A percentile compares a stretch with the other conserved stretches of the same genome.
Evolutionary conservation across 2,329 filamentous ascomycete genomes (phyloP).

Genomic region (Alternaria gaisen): DNA sequence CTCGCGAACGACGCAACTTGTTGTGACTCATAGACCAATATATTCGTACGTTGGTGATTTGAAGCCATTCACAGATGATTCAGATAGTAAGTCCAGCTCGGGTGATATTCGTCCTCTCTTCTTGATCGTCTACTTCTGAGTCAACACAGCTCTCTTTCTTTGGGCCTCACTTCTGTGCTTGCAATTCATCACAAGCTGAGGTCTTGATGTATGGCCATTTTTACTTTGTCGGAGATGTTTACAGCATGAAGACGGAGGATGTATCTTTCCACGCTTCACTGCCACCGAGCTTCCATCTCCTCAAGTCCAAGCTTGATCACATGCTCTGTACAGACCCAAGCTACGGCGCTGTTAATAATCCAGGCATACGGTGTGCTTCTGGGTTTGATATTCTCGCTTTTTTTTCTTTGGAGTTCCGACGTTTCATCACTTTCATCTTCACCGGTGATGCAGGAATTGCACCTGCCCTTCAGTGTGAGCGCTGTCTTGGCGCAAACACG

Average conservation of each 20-base stretch:
- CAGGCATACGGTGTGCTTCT: not conserved
- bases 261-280: not conserved
- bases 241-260: not conserved
- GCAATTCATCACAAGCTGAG: not conserved
- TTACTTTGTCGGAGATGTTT: not conserved
- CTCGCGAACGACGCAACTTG: not conserved
- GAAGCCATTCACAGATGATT: no score
- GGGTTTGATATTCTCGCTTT: not conserved
- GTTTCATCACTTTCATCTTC: not conserved
- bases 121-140: not conserved
- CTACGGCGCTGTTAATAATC: not conserved
- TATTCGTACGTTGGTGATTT: not conserved
- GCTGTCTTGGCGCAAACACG: constrained; percentile 24
- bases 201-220: not conserved
- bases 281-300: not conserved
- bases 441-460: not conserved
- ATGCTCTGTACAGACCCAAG: not conserved
- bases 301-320: not conserved
- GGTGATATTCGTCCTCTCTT: not conserved
- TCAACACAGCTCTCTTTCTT: not conserved
- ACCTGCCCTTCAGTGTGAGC: constrained; percentile 1
- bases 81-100: not conserved
- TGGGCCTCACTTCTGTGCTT: not conserved
- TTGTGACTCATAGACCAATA: not conserved
- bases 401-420: not conserved